Evolutionary conservation across 768 basidiomycete genomes (phyloP), one percentile per base, ranked within the genome.

Genomic region (Leccinum subtestaceum): DNA sequence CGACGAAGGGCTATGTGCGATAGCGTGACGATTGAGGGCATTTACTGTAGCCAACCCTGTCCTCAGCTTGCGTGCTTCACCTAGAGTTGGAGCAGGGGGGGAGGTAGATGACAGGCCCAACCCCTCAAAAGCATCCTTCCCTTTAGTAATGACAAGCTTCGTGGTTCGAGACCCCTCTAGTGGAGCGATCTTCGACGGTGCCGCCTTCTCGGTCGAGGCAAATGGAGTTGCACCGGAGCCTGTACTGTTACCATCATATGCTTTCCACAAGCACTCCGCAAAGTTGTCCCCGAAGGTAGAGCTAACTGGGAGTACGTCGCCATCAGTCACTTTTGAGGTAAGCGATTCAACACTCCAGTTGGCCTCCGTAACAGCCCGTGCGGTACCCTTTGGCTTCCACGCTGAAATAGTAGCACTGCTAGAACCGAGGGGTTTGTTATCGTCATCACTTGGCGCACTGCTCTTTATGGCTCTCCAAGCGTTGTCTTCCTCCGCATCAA

Each of bases 71-170:
- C 88, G 79, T 34, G 88, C 90, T 67, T 92, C 90, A 11, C 84
- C 91, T 5, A 93, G 77, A 2, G 91, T 92, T 19, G 86, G 87
- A 19, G 82, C 77, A 3, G 82, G 76, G 53, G 76, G 78, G 27
- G 73, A 65, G n/a, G 78, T 71, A 29, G 73, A 67, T 58, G 74
- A 70, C 21, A 88, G 68, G 8, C 84, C 89, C 49, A 93, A 74
- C 11, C 88, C 91, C 36, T 89, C 88, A 61, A 93, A 93, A 5
- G 91, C 92, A 67, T 93, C 91, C 63, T 81, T 88, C 19, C 78
- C 78, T 55, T 72, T 78, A 55, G 66, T 66, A 43, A 75, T 60
- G 45, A 66, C n/a, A 31, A 74, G 63, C 55, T 66, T 73, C 9
- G 71, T 73, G 23, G 59, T 64, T 49, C 72, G 72, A 48, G 73